Evolutionary conservation across 1,284 basidiomycete species (phyloP).

Genomic region (Sporisorium reilianum): DNA sequence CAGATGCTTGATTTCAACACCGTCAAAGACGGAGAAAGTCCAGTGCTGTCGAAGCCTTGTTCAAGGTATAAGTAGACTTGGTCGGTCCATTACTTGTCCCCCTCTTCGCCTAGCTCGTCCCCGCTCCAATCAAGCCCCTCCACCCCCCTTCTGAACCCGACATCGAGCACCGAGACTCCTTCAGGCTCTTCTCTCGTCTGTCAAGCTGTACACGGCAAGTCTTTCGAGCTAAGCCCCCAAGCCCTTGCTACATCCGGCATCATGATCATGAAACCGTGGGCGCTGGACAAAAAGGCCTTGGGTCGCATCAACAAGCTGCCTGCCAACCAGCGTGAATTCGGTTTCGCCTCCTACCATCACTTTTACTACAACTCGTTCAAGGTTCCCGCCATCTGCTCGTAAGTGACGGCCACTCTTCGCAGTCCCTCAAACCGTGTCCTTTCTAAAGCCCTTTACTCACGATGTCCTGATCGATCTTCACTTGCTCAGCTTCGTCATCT

Average conservation of each 20-base stretch:
- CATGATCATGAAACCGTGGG: slow-evolving; percentile 34
- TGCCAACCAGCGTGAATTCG: slow-evolving; percentile 12
- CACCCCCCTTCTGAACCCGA: no score
- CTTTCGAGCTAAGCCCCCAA: neutral
- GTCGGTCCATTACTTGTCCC: neutral
- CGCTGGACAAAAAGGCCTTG: slow-evolving; percentile 17
- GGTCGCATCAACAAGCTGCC: slow-evolving; percentile 20
- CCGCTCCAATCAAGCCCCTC: no score
- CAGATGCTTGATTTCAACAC: neutral
- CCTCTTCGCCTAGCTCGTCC: neutral
- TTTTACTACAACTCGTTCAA: slow-evolving; percentile 36
- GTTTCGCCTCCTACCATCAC: slow-evolving; percentile 18
- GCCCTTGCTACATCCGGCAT: neutral
- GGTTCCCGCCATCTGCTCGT: slow-evolving; percentile 26
- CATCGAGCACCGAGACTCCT: no score
- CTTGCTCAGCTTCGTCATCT: slow-evolving; percentile 25
- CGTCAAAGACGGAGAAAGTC: no score
- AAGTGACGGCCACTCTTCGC: slow-evolving; percentile 2
- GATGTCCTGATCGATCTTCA: no score
- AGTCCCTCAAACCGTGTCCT: no score
- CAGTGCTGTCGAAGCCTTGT: neutral
- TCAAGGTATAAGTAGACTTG: neutral
- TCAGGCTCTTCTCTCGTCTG: neutral
- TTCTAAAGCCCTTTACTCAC: no score
- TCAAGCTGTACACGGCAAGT: neutral